These are phyloP conservation scores for Rubroboletus satanas DNA, from an alignment of 768 basidiomycete species.

Conservation along the genomic window DNA sequence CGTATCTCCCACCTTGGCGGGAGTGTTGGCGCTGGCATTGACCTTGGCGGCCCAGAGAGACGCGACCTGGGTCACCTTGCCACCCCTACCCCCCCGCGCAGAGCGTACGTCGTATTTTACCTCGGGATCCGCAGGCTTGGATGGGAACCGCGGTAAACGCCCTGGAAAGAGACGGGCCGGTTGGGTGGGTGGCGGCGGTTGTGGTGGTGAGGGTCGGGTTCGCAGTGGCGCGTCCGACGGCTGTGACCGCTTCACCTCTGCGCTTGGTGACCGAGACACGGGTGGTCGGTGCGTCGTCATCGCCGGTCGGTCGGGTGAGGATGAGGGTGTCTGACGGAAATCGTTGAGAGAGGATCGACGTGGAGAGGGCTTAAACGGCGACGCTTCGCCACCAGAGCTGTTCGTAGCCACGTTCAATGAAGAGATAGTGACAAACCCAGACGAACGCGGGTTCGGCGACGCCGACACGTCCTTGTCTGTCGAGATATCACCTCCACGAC, in stretches of 20 bases:
- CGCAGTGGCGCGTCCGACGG: not conserved
- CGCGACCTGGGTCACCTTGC: slow-evolving; percentile 67
- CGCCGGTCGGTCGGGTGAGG: not conserved
- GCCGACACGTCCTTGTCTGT: slow-evolving; percentile 28
- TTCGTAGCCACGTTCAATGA: slow-evolving; percentile 38
- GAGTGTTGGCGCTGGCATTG: not conserved
- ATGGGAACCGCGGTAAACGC: slow-evolving; percentile 33
- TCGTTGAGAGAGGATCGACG: slow-evolving; percentile 24
- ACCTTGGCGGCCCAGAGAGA: slow-evolving; percentile 69
- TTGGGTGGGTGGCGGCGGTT: not conserved
- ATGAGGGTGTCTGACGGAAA: slow-evolving; percentile 4
- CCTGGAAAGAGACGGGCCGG: slow-evolving; percentile 16
- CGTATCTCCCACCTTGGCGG: slow-evolving; percentile 5
- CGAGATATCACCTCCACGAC: slow-evolving; percentile 1
- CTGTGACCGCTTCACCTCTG: slow-evolving; percentile 8
- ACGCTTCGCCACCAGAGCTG: not conserved
- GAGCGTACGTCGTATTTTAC: slow-evolving; percentile 71
- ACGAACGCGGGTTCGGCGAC: slow-evolving; percentile 68
- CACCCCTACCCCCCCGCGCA: slow-evolving; percentile 73
- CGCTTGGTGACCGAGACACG: slow-evolving; percentile 14
- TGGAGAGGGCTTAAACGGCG: slow-evolving; percentile 11
- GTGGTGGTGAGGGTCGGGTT: not conserved
- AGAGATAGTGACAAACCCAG: slow-evolving; percentile 68
- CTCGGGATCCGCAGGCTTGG: slow-evolving; percentile 42
- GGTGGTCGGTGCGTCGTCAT: not conserved